Conservation (phyloP, 2,329 filamentous ascomycete species). For the Fusarium bactridioides region DNA sequence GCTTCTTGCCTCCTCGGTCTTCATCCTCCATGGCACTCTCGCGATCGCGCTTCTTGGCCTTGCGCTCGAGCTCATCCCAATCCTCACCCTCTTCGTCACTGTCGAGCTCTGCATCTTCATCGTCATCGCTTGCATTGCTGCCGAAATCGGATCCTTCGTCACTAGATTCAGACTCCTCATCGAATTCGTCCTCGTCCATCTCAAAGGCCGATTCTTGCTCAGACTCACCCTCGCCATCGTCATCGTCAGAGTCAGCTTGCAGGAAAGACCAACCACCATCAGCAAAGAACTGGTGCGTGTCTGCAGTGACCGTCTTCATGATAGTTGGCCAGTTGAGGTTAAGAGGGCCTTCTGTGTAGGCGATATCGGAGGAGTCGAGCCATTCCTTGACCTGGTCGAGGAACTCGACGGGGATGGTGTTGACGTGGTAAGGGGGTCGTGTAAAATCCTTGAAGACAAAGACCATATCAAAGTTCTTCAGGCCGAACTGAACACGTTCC, state of each 20-base stretch:
- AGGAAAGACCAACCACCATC: constrained; percentile 97
- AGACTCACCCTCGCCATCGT: constrained; percentile 78
- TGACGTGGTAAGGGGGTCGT: constrained; percentile 90
- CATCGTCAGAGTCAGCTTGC: constrained; percentile 85
- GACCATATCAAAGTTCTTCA: constrained; percentile 99
- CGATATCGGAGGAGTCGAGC: constrained; percentile 94
- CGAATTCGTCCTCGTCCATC: constrained; percentile 84
- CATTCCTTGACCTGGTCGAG: constrained; percentile 97
- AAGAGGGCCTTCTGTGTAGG: constrained; percentile 91
- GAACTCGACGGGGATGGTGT: constrained; percentile 96
- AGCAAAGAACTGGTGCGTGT: constrained; percentile 93
- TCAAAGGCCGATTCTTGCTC: constrained; percentile 95
- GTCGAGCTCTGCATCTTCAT: constrained; percentile 70
- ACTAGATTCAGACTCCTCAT: constrained; percentile 77
- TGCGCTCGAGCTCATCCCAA: constrained; percentile 94
- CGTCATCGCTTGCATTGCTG: constrained; percentile 84
- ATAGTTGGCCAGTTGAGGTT: constrained; percentile 99
- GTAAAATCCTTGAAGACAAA: constrained; percentile 98
- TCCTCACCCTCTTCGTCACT: constrained; percentile 83
- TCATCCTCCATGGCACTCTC: constrained; percentile 64
- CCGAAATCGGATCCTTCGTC: constrained; percentile 94
- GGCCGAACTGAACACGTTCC: constrained; percentile 93
- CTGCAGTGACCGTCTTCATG: constrained; percentile 97
- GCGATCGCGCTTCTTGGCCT: constrained; percentile 85
- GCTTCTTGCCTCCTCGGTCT: constrained; percentile 69